Conservation (phyloP, 1,139 yeast species). For the Citeromyces hawaiiensis region DNA sequence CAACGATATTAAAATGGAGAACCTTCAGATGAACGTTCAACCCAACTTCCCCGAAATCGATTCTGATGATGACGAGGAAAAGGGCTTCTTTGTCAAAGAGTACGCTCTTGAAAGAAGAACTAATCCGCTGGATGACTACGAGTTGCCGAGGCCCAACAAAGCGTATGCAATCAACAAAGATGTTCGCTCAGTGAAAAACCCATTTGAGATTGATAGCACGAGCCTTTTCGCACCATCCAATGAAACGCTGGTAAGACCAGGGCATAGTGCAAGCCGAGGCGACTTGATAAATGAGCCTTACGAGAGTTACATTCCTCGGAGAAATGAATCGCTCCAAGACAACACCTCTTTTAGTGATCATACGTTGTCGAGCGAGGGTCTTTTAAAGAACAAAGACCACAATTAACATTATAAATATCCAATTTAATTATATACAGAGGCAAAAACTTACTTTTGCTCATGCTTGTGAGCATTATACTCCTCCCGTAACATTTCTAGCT, state of each 20-base stretch:
- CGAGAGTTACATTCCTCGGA: not conserved
- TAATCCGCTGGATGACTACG: constrained; percentile 1
- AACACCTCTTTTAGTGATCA: not conserved
- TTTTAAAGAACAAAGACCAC: too few species aligned
- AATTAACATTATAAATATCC: not conserved
- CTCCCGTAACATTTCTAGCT: constrained; percentile 53
- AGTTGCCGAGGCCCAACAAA: not conserved
- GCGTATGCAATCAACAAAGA: constrained; percentile 1
- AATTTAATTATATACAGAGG: not conserved
- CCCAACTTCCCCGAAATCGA: constrained; percentile 2
- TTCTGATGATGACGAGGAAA: not conserved
- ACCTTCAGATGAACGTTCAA: not conserved
- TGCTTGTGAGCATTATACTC: constrained; percentile 44
- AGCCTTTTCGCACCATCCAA: not conserved
- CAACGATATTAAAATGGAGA: constrained; percentile 3
- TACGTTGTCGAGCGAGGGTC: not conserved
- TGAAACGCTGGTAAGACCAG: not conserved
- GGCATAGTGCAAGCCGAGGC: not conserved
- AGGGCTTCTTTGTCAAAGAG: not conserved
- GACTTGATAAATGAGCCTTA: not conserved
- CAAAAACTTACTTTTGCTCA: constrained; percentile 8
- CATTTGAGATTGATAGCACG: not conserved
- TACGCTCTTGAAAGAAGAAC: not conserved
- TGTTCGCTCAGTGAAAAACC: not conserved
- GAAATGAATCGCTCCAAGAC: not conserved